A percentile compares a stretch with the other conserved stretches of the same genome.
These are phyloP conservation scores for Coniella vitis DNA, from an alignment of 2,329 filamentous ascomycete genomes.

Conservation along the genomic window DNA sequence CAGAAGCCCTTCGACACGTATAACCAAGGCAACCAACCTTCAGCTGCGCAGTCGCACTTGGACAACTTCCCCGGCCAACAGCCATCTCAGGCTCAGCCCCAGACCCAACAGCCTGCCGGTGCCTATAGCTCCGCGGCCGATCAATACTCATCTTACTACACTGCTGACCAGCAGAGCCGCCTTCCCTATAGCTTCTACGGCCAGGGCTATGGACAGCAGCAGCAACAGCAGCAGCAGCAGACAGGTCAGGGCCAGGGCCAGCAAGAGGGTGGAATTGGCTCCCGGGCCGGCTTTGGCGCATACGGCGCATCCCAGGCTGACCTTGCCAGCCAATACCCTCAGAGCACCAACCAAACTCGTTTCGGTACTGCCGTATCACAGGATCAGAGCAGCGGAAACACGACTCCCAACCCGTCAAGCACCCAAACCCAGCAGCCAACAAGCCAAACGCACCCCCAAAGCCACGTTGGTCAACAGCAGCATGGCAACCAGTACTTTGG, in stretches of 20 bases:
- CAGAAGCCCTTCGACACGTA: constrained; percentile 88
- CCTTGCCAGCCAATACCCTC: constrained; percentile 63
- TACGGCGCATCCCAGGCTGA: constrained; percentile 62
- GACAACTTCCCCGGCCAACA: constrained; percentile 56
- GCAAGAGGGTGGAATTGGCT: constrained; percentile 47
- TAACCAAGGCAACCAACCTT: constrained; percentile 40
- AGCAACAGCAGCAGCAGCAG: constrained; percentile 59
- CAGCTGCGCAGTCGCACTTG: constrained; percentile 45
- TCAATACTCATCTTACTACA: constrained; percentile 84
- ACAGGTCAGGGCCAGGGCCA: constrained; percentile 61
- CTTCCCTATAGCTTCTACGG: constrained; percentile 73
- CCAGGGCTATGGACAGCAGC: constrained; percentile 50
- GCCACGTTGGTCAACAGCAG: constrained; percentile 31
- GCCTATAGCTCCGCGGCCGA: constrained; percentile 67
- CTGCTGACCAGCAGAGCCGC: constrained; percentile 63
- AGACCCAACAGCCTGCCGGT: constrained; percentile 52
- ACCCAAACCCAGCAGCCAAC: constrained; percentile 40
- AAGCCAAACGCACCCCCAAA: constrained; percentile 28
- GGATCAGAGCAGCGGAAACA: constrained; percentile 78
- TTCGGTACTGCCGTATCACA: constrained; percentile 57
- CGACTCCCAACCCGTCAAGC: constrained; percentile 73
- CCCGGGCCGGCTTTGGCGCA: constrained; percentile 56
- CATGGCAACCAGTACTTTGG: constrained; percentile 39
- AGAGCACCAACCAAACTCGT: constrained; percentile 60
- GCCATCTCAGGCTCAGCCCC: constrained; percentile 52